These are phyloP conservation scores for Fusarium decemcellulare DNA, from an alignment of 2,329 filamentous ascomycete genomes.

Conservation along the genomic window DNA sequence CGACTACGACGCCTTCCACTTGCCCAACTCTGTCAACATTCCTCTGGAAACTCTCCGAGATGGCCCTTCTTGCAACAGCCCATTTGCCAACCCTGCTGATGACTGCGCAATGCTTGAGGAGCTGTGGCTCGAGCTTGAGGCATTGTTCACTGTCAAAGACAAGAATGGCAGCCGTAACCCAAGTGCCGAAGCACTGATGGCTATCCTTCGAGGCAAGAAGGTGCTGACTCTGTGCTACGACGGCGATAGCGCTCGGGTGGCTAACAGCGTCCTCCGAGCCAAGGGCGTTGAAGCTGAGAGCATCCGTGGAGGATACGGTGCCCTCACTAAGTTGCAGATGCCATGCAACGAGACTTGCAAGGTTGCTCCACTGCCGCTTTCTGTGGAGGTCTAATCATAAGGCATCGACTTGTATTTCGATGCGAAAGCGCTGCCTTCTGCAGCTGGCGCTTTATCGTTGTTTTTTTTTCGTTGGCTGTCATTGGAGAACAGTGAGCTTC, in stretches of 20 bases:
- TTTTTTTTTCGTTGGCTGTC: not conserved
- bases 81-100: slow-evolving; percentile 60
- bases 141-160: slow-evolving; percentile 55
- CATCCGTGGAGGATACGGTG: slow-evolving; percentile 57
- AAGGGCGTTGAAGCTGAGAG: slow-evolving; percentile 64
- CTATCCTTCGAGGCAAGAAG: slow-evolving; percentile 52
- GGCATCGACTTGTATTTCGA: not conserved
- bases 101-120: slow-evolving; percentile 60
- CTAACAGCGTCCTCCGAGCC: slow-evolving; percentile 67
- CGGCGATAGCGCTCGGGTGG: slow-evolving; percentile 67
- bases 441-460: not conserved
- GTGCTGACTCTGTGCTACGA: slow-evolving; percentile 66
- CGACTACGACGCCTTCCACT: slow-evolving; percentile 60
- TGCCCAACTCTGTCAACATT: slow-evolving; percentile 62
- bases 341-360: slow-evolving; percentile 45
- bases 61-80: slow-evolving; percentile 44
- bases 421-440: not conserved
- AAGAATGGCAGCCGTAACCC: slow-evolving; percentile 46
- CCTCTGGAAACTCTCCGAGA: slow-evolving; percentile 57
- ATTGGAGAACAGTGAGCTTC: not conserved
- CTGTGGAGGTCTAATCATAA: slow-evolving; percentile 40
- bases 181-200: slow-evolving; percentile 46
- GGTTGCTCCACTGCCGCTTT: slow-evolving; percentile 37
- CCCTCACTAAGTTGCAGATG: slow-evolving; percentile 46
- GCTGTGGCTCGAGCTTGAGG: slow-evolving; percentile 65